These are phyloP conservation scores for Harringtonia lauricola DNA, from an alignment of 2,329 filamentous ascomycete genomes.

Conservation along the genomic window DNA sequence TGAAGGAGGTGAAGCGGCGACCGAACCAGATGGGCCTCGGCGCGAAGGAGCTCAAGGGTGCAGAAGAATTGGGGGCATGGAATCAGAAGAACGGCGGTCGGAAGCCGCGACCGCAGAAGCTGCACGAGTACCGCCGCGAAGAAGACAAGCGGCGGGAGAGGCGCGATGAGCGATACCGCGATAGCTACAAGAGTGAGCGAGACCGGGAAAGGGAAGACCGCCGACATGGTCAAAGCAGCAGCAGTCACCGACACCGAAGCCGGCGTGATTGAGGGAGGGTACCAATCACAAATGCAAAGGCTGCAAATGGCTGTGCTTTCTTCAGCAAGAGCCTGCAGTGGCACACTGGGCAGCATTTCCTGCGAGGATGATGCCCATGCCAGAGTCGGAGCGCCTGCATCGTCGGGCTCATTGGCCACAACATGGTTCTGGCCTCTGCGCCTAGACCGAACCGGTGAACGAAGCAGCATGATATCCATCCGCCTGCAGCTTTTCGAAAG, in stretches of 20 bases:
- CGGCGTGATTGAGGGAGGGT: constrained; percentile 2
- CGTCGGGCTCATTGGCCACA: too few species aligned
- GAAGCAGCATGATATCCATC: too few species aligned
- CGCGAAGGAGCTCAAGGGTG: constrained; percentile 23
- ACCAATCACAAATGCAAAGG: too few species aligned
- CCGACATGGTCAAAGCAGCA: neutral
- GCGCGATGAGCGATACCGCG: constrained; percentile 9
- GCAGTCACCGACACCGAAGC: constrained; percentile 5
- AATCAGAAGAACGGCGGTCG: constrained; percentile 10
- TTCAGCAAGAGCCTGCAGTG: too few species aligned
- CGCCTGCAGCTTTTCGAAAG: too few species aligned
- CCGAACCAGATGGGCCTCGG: constrained; percentile 81
- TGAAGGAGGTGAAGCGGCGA: constrained; percentile 56
- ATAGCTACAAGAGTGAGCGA: constrained; percentile 13
- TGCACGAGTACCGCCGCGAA: constrained; percentile 15
- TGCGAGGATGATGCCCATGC: too few species aligned
- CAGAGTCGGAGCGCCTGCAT: too few species aligned
- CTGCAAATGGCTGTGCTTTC: too few species aligned
- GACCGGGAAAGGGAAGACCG: constrained; percentile 5
- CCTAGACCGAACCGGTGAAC: too few species aligned
- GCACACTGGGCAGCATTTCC: too few species aligned
- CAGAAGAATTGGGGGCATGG: constrained; percentile 14
- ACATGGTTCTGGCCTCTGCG: too few species aligned
- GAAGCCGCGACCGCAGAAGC: constrained; percentile 9
- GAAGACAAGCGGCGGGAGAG: constrained; percentile 12